A percentile compares a stretch with the other conserved stretches of the same genome.
Evolutionary conservation across 208 protist species (phyloP).

Genomic region (Crithidia sp.): DNA sequence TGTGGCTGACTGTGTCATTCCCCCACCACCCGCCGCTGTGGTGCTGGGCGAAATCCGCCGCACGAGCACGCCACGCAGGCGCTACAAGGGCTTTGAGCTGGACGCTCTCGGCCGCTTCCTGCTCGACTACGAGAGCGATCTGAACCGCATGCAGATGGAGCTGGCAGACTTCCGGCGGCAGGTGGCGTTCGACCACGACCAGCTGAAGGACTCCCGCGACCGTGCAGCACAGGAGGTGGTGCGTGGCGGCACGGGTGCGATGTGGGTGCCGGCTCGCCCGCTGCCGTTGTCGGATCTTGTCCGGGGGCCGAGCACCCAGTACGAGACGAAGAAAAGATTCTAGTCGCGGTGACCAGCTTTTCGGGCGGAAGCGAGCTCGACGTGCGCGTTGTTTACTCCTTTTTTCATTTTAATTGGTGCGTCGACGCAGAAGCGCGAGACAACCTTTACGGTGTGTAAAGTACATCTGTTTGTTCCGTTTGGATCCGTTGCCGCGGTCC

Average conservation of each 20-base stretch:
- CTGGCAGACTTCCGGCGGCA: conserved; percentile 22
- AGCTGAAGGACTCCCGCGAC: conserved; percentile 40
- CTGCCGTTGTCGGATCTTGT: conserved; percentile 47
- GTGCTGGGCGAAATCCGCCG: not conserved
- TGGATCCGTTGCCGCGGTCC: too few species aligned
- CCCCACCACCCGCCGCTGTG: not conserved
- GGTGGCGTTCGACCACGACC: conserved; percentile 39
- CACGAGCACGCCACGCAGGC: not conserved
- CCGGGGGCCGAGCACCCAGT: conserved; percentile 38
- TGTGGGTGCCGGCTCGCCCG: conserved; percentile 45
- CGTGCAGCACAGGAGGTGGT: conserved; percentile 43
- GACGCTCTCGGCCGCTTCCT: conserved; percentile 44
- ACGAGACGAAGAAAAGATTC: conserved; percentile 19
- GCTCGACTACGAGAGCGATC: conserved; percentile 46
- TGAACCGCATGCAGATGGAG: conserved; percentile 26
- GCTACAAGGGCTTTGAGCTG: conserved; percentile 47
- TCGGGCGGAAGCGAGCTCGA: too few species aligned
- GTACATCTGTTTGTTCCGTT: too few species aligned
- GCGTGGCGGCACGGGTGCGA: conserved; percentile 35
- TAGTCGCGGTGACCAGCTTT: too few species aligned
- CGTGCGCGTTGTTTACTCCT: conserved; percentile 9
- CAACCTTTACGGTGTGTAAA: too few species aligned
- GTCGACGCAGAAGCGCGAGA: too few species aligned
- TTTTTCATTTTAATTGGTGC: conserved; percentile 1
- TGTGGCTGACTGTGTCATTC: not conserved